Conservation (phyloP, 1,139 yeast genomes). For the Pneumocystis carinii region DNA sequence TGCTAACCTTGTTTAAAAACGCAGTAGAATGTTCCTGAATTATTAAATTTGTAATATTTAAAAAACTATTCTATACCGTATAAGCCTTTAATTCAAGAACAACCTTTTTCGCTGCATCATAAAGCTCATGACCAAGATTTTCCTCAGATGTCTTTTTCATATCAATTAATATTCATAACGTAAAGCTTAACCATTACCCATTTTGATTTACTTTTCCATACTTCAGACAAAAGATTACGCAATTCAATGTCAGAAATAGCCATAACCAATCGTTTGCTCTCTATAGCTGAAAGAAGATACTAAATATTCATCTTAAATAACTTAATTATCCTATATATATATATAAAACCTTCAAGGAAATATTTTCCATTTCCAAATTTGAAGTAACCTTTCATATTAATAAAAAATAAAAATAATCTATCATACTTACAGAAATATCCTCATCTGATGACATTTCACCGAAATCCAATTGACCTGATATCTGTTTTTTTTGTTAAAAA, state of each 20-base stretch:
- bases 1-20: slow-evolving; percentile 82
- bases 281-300: slow-evolving; percentile 65
- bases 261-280: slow-evolving; percentile 57
- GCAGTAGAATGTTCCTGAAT: slow-evolving; percentile 72
- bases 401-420: slow-evolving; percentile 59
- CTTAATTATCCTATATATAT: background rate
- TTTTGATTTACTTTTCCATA: slow-evolving; percentile 83
- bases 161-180: background rate
- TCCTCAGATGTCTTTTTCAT: slow-evolving; percentile 48
- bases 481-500: background rate
- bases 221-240: slow-evolving; percentile 75
- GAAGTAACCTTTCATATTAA: slow-evolving; percentile 34
- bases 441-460: slow-evolving; percentile 16
- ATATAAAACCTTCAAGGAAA: background rate
- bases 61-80: slow-evolving; percentile 33
- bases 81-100: slow-evolving; percentile 77
- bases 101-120: slow-evolving; percentile 94
- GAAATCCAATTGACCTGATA: slow-evolving; percentile 6
- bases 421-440: slow-evolving; percentile 20
- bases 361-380: slow-evolving; percentile 19
- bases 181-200: slow-evolving; percentile 41
- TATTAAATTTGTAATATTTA: background rate
- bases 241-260: slow-evolving; percentile 73
- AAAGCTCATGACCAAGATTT: slow-evolving; percentile 85
- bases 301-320: background rate